Conservation (phyloP, 2,329 filamentous ascomycete genomes). For the Albophoma yamanashiensis region DNA sequence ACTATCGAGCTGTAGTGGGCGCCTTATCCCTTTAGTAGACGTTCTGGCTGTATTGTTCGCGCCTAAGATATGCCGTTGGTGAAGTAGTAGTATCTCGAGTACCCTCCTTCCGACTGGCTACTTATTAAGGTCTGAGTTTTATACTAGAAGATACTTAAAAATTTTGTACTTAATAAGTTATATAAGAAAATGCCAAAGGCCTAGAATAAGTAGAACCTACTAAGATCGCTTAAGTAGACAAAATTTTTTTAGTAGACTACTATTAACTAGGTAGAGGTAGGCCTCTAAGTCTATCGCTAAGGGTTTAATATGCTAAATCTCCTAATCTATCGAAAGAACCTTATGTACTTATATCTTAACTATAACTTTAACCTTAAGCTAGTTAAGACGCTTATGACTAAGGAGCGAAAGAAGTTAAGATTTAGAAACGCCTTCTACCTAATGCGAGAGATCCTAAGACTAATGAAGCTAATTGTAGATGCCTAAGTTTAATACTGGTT, state of each 20-base stretch:
- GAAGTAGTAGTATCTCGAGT: slow-evolving; percentile 97
- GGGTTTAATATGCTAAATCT: slow-evolving; percentile 99
- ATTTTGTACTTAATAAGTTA: slow-evolving; percentile 89
- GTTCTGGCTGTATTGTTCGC: slow-evolving; percentile 90
- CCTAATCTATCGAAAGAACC: slow-evolving; percentile 93
- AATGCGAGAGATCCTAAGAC: slow-evolving; percentile 91
- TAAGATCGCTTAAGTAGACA: slow-evolving; percentile 83
- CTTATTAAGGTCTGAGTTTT: slow-evolving; percentile 97
- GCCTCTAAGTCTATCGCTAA: slow-evolving; percentile 93
- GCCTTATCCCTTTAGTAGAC: slow-evolving; percentile 86
- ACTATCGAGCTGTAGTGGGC: slow-evolving; percentile 98
- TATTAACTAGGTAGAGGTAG: slow-evolving; percentile 98
- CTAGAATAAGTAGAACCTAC: slow-evolving; percentile 85
- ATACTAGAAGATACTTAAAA: slow-evolving; percentile 96
- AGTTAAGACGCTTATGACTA: slow-evolving; percentile 96
- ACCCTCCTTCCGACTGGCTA: slow-evolving; percentile 73
- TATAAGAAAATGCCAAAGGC: slow-evolving; percentile 95
- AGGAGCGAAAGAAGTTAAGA: slow-evolving; percentile 97
- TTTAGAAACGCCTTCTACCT: slow-evolving; percentile 99
- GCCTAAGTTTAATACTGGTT: slow-evolving; percentile 95
- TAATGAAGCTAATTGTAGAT: slow-evolving; percentile 97
- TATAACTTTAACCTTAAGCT: slow-evolving; percentile 99
- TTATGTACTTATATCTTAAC: slow-evolving; percentile 95
- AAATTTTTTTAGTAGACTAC: slow-evolving; percentile 99
- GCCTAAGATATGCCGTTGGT: slow-evolving; percentile 94